Evolutionary conservation across 331 rosid genomes (phyloP).

Genomic region (Rosa hybrid): DNA sequence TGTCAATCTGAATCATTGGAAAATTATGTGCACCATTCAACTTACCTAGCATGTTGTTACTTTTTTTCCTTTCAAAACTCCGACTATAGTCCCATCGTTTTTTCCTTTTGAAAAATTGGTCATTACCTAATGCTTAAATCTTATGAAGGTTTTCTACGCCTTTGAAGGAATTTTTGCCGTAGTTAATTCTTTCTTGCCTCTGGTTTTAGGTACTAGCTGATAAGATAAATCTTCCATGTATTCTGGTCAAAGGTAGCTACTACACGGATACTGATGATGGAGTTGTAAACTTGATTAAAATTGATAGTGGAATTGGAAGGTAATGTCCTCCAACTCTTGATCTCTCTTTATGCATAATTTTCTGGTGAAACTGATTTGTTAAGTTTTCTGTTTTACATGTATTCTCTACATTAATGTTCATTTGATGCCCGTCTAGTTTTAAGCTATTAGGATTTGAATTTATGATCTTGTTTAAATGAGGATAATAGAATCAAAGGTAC

Average conservation of each 20-base stretch:
- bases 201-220: slow-evolving; percentile 56
- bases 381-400: slow-evolving; percentile 3
- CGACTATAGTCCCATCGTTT: neutral
- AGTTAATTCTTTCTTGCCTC: too few species aligned
- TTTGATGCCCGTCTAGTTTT: too few species aligned
- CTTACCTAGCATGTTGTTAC: neutral
- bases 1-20: slow-evolving; percentile 2
- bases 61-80: neutral
- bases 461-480: too few species aligned
- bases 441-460: too few species aligned
- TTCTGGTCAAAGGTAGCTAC: slow-evolving; percentile 97
- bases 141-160: too few species aligned
- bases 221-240: slow-evolving; percentile 88
- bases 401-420: slow-evolving; percentile 11
- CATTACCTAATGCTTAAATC: neutral
- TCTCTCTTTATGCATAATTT: slow-evolving; percentile 12
- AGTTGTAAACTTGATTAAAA: slow-evolving; percentile 89
- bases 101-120: neutral
- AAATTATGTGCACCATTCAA: slow-evolving; percentile 2
- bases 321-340: slow-evolving; percentile 34
- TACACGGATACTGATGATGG: slow-evolving; percentile 98
- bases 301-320: slow-evolving; percentile 90
- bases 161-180: too few species aligned
- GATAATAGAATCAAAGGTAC: too few species aligned
- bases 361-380: slow-evolving; percentile 15